phyloP scores from a whole-genome alignment of 2,329 filamentous ascomycete species.

The Aspergillus unguis region DNA sequence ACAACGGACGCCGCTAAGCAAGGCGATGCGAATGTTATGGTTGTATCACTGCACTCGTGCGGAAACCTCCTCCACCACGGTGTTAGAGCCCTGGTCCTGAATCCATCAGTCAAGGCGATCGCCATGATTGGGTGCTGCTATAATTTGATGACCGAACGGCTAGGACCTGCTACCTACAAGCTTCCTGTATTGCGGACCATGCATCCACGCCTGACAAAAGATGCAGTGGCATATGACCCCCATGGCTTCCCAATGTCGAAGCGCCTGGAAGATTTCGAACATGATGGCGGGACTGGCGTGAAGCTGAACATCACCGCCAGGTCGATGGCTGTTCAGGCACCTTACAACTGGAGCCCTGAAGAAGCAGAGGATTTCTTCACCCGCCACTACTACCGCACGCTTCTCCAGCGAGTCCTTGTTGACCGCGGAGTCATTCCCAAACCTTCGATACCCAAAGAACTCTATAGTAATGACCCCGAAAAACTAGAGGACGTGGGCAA shows the following conservation, averaged over 20 bases:
- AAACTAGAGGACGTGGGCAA: slow-evolving; percentile 51
- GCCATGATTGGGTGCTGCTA: slow-evolving; percentile 98
- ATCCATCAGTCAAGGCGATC: slow-evolving; percentile 80
- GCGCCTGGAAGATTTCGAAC: slow-evolving; percentile 56
- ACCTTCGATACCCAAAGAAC: slow-evolving; percentile 34
- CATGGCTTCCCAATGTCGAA: slow-evolving; percentile 93
- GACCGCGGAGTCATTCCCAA: slow-evolving; percentile 74
- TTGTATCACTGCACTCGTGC: slow-evolving; percentile 93
- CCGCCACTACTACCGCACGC: slow-evolving; percentile 85
- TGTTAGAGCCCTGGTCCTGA: slow-evolving; percentile 78
- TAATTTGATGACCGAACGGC: slow-evolving; percentile 87
- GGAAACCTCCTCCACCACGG: slow-evolving; percentile 96
- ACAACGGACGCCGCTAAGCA: slow-evolving; percentile 4
- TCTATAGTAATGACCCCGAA: slow-evolving; percentile 23
- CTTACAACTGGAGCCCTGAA: slow-evolving; percentile 78
- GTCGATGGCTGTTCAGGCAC: slow-evolving; percentile 97
- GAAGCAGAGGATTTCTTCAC: slow-evolving; percentile 89
- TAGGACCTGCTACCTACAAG: slow-evolving; percentile 84
- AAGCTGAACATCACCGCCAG: slow-evolving; percentile 91
- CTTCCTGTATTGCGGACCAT: slow-evolving; percentile 70
- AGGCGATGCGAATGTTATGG: slow-evolving; percentile 59
- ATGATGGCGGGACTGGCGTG: slow-evolving; percentile 60
- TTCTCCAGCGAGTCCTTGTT: slow-evolving; percentile 88
- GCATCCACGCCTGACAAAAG: slow-evolving; percentile 65
- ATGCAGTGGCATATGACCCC: slow-evolving; percentile 72